Conservation (phyloP, 2,329 filamentous ascomycete species). For the Elsinoe ampelina region DNA sequence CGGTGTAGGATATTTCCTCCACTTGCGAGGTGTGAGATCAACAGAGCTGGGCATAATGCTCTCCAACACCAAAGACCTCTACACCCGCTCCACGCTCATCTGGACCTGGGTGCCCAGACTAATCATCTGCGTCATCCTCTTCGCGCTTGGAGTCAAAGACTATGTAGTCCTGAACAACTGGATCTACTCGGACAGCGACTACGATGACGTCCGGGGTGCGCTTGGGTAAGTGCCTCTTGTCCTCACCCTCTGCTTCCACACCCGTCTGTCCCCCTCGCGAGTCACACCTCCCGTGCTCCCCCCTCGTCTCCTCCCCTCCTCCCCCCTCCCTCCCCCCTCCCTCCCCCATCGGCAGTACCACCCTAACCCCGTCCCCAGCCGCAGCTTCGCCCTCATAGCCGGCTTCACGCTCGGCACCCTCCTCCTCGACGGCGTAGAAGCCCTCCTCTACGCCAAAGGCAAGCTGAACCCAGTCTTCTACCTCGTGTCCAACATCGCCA, state of each 20-base stretch:
- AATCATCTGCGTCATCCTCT: constrained; percentile 1
- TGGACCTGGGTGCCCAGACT: background rate
- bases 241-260: background rate
- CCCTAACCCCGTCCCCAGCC: constrained; percentile 13
- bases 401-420: constrained; percentile 20
- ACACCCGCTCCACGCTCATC: background rate
- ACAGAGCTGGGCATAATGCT: no score
- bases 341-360: constrained; percentile 15
- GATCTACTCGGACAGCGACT: background rate
- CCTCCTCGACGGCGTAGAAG: constrained; percentile 22
- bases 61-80: background rate
- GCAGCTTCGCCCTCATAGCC: constrained; percentile 18
- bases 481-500: constrained; percentile 22
- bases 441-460: constrained; percentile 20
- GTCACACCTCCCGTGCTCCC: background rate
- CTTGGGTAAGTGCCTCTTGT: background rate
- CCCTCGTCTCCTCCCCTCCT: background rate
- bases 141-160: background rate
- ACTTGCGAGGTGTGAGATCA: no score
- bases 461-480: constrained; percentile 20
- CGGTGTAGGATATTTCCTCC: no score
- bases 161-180: background rate
- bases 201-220: background rate
- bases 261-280: no score
- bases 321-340: background rate